These are phyloP conservation scores for Danielozyma ontarioensis DNA, from an alignment of 805 yeast genomes.

Conservation along the genomic window DNA sequence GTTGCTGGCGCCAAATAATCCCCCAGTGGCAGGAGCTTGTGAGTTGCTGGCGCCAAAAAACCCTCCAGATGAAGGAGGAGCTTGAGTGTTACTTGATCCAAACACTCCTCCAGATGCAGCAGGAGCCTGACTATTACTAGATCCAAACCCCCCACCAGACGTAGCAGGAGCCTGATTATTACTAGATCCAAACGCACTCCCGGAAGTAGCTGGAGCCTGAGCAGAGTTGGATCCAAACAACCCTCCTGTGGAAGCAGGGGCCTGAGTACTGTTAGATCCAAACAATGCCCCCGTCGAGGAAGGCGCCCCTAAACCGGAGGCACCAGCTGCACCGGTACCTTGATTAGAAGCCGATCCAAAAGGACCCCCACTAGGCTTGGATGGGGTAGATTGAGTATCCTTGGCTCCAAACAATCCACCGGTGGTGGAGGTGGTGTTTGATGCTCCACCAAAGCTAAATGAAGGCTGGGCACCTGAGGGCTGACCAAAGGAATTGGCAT, in stretches of 20 bases:
- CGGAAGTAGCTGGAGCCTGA: background rate
- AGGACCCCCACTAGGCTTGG: too few species aligned
- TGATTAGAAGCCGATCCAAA: too few species aligned
- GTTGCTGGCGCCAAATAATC: constrained; percentile 5
- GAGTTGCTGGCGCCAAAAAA: constrained; percentile 5
- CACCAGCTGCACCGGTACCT: too few species aligned
- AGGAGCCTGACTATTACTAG: background rate
- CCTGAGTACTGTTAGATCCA: background rate
- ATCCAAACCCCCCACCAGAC: background rate
- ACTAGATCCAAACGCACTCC: constrained; percentile 1
- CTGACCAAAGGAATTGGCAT: background rate
- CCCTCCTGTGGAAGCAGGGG: constrained; percentile 8
- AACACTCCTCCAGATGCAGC: constrained; percentile 2
- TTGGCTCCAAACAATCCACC: constrained; percentile 4
- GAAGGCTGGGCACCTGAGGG: too few species aligned
- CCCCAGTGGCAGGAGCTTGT: constrained; percentile 4
- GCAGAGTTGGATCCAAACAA: constrained; percentile 10
- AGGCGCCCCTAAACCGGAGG: constrained; percentile 2
- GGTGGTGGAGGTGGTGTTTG: constrained; percentile 1
- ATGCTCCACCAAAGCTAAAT: too few species aligned
- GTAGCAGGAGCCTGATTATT: background rate
- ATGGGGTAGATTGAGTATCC: constrained; percentile 1
- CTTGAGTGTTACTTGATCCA: constrained; percentile 1
- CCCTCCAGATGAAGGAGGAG: constrained; percentile 4
- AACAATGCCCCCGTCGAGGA: background rate